Evolutionary conservation across 108 stramenopile genomes (phyloP), one percentile per base, ranked within the genome.

Genomic region (Fistulifera pelliculosa): DNA sequence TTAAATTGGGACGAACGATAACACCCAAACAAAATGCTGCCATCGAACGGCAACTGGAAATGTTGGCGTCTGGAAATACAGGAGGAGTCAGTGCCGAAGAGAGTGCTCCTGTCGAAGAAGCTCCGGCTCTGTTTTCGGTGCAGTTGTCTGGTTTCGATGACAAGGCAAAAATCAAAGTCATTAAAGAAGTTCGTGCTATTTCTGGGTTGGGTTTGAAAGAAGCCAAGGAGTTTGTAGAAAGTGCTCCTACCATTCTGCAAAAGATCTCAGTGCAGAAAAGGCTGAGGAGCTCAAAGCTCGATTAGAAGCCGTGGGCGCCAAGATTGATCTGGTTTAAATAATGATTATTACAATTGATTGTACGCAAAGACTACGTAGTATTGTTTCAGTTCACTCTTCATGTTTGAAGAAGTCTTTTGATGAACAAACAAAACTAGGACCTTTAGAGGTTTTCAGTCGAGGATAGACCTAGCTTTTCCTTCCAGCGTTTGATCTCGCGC

Each of bases 161-260:
- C 52, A 92, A 92, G 70, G 71, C 81, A 19, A 97, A 97, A 63
- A 94, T 96, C 64, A 96, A 96, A 70, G 83, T 96, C 45, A 96
- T 96, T 68, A 96, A 96, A 73, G 93, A 96, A 69, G 76, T 96
- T 35, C 60, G 90, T 35, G 49, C 79, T 6, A 81, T 96, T 52
- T 75, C 95, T 17, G 83, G 81, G 45, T 61, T 96, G 41, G 95
- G 95, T 11, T 61, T 96, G 56, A 94, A 96, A 66, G 95, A 96
- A 71, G 93, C 95, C 62, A 96, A 96, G 68, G 95, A 90, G 56
- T 23, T 93, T 31, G 95, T 96, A 11, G 95, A 96, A 68, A 74
- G 77, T 27, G 81, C 69, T 16, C 95, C 95, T 1, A 74, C 79
- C 38, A 69, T 73, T 6, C 27, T 89, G 1, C 82, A 80, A 59